Percentiles rank a stretch among this genome's conserved stretches.
Evolutionary conservation across 1,139 yeast species (phyloP).

Genomic region (Scheffersomyces illinoinensis): DNA sequence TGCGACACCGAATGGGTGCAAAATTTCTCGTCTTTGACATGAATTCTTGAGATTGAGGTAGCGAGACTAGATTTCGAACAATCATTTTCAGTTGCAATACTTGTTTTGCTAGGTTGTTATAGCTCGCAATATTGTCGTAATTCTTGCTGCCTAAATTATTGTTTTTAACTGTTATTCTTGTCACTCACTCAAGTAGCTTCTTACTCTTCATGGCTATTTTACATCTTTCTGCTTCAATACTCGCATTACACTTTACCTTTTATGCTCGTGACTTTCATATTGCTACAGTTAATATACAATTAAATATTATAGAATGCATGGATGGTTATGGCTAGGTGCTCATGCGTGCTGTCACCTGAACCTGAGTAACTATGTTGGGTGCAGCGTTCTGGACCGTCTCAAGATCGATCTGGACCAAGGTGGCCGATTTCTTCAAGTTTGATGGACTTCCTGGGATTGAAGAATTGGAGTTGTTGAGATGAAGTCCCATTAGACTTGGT

Average conservation of each 20-base stretch:
- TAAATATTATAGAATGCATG: not conserved
- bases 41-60: not conserved
- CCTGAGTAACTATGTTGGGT: constrained; percentile 45
- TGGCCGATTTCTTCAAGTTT: constrained; percentile 27
- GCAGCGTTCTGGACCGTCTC: constrained; percentile 31
- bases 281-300: not conserved
- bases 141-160: not conserved
- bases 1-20: not conserved
- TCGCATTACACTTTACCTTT: not conserved
- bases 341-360: constrained; percentile 49
- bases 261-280: not conserved
- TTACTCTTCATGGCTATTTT: not conserved
- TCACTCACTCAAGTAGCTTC: not conserved
- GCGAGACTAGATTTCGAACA: not conserved
- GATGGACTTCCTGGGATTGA: constrained; percentile 12
- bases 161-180: not conserved
- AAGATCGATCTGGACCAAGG: constrained; percentile 32
- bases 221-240: not conserved
- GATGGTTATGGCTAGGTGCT: constrained; percentile 23
- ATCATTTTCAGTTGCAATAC: not conserved
- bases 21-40: not conserved
- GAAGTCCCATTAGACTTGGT: constrained; percentile 9
- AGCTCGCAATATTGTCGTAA: not conserved
- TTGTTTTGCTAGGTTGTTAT: not conserved
- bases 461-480: constrained; percentile 7